Conservation (phyloP, 495 filamentous ascomycete genomes). For the Penicillium psychrofluorescens region DNA sequence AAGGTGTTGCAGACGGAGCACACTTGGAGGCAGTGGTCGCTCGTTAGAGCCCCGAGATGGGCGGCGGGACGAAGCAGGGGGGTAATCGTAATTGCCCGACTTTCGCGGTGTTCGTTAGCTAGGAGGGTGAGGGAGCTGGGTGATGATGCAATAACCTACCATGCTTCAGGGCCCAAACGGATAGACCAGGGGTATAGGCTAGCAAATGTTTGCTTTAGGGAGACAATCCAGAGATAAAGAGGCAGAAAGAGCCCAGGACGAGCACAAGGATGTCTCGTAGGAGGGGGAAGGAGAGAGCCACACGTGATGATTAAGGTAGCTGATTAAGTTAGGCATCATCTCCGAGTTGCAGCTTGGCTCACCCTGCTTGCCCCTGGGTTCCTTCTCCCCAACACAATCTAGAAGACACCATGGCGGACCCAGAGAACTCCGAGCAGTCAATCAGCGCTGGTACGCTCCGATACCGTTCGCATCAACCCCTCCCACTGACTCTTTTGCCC, state of each 20-base stretch:
- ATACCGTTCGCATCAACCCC: not conserved
- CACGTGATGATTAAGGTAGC: too few species aligned
- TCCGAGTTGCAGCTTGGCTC: too few species aligned
- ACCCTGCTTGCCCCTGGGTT: too few species aligned
- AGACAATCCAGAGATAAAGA: not conserved
- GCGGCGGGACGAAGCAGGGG: slow-evolving; percentile 39
- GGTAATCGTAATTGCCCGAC: slow-evolving; percentile 56
- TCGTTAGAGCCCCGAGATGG: slow-evolving; percentile 15
- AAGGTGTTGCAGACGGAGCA: slow-evolving; percentile 27
- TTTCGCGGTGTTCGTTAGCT: slow-evolving; percentile 19
- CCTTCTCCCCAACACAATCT: too few species aligned
- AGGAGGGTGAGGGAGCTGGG: slow-evolving; percentile 2
- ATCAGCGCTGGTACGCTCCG: slow-evolving; percentile 45
- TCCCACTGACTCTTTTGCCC: not conserved
- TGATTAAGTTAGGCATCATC: too few species aligned
- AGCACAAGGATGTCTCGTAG: too few species aligned
- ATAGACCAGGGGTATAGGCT: too few species aligned
- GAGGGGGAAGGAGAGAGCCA: too few species aligned
- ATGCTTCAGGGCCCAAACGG: not conserved
- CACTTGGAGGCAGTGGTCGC: slow-evolving; percentile 2
- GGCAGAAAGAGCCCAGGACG: not conserved
- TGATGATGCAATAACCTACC: not conserved
- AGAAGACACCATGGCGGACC: slow-evolving; percentile 22
- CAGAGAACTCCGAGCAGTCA: slow-evolving; percentile 24
- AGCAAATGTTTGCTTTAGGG: not conserved